Base-by-base conservation (phyloP, 352 stramenopile species). In the Phytophthora pisi region DNA sequence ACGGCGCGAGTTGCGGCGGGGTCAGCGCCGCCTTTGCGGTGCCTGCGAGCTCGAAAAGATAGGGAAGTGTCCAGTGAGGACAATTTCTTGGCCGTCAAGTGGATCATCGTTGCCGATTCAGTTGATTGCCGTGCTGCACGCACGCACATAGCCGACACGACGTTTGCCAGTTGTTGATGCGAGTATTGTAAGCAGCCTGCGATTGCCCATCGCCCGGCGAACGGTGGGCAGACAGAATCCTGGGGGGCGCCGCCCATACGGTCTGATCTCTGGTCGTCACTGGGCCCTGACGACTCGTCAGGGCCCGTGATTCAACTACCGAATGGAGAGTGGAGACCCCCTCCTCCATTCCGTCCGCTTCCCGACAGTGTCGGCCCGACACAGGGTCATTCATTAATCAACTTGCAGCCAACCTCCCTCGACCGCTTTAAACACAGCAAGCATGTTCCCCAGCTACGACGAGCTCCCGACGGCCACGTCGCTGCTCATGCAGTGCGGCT, bases 401-500 rank as follows among this genome's bases (percentile, higher is more conserved):
- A 49, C 15, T 49, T 49, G n/a, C n/a, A 4, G 4, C n/a, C 42
- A 13, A 49, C 5, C 26, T 20, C 2, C 2, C 26, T 30, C 26
- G 3, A 30, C 26, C 26, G 26, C 20, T 20, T 30, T 6, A 6
- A 7, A 30, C 26, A 30, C 26, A 30, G 26, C 6, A 30, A 30
- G 26, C 38, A 67, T 74, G 67, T 56, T 56, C 23, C n/a, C 43
- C n/a, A 50, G 45, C 26, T 62, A 52, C 40, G 67, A 74, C 28
- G 61, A 74, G 34, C 31, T 55, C 38, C 67, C 67, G 8, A 57
- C 61, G 3, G 55, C 56, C 16, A 60, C 52, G 4, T 60, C 38
- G 47, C 23, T 69, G 38, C 51, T 74, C n/a, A 43, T 74, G 59
- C 56, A 65, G 57, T 74, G 69, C 40, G 36, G 57, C 4, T 88